Percentiles rank a stretch among this genome's conserved stretches.
Conservation (phyloP, 169 alveolate genomes). For the Cryptosporidium sp. region DNA sequence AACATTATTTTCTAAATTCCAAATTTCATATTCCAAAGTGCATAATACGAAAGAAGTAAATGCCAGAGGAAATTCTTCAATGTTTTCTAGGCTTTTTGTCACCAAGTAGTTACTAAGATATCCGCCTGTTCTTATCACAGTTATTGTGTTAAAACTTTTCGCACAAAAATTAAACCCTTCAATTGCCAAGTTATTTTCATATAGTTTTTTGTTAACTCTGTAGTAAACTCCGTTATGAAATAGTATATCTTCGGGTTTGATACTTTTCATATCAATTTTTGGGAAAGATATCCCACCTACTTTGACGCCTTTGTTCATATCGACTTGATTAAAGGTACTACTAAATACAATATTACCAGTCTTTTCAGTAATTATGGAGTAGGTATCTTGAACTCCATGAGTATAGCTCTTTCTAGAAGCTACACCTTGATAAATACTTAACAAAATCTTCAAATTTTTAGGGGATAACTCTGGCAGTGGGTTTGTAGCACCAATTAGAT, state of each 20-base stretch:
- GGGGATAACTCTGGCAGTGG: constrained; percentile 42
- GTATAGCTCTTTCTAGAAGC: constrained; percentile 71
- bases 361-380: constrained; percentile 25
- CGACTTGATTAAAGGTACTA: constrained; percentile 58
- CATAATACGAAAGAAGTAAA: constrained; percentile 54
- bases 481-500: constrained; percentile 40
- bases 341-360: constrained; percentile 47
- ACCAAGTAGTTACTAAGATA: constrained; percentile 41
- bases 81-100: constrained; percentile 1
- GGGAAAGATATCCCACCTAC: constrained; percentile 62
- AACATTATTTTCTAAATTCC: constrained; percentile 37
- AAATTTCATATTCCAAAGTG: constrained; percentile 63
- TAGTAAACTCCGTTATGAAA: constrained; percentile 55
- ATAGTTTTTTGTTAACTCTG: constrained; percentile 10
- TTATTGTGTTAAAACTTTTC: constrained; percentile 35
- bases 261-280: not conserved
- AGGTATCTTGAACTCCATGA: constrained; percentile 32
- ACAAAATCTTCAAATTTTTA: constrained; percentile 12
- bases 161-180: constrained; percentile 32
- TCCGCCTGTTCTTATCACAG: constrained; percentile 38
- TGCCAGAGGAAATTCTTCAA: constrained; percentile 54
- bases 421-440: constrained; percentile 51
- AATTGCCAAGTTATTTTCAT: constrained; percentile 8
- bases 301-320: constrained; percentile 27
- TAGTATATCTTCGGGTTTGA: not conserved